Base-by-base conservation (phyloP, 2,329 filamentous ascomycete genomes). In the Scedosporium boydii region DNA sequence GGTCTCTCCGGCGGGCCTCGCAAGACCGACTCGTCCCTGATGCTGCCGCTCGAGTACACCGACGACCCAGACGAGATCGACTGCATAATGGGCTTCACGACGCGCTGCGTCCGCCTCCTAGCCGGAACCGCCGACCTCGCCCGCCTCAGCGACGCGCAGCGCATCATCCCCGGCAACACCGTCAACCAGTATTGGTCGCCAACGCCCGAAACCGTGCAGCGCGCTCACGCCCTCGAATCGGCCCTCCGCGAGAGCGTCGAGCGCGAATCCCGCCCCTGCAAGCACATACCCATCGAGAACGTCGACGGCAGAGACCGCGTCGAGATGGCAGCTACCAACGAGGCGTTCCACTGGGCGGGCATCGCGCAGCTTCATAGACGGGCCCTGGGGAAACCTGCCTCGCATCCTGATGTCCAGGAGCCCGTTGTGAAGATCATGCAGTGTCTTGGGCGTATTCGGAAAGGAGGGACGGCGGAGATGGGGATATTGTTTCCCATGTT, bases 401-500 rank as follows among this genome's bases (percentile, higher is more conserved):
- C 73, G 1, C 83, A 90, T 65, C 70, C 76, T 0, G 80, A 85
- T 23, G 87, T 95, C 0, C 85, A 87, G 67, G 75, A 77, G 10
- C 83, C 84, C 0, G 84, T 93, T 4, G 73, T 78, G 44, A 80
- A 84, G 64, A 88, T 93, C 56, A 76, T 90, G 29, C 75, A 77
- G 1, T 82, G 85, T 38, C 76, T 93, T 64, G 77, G 78, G 23
- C 82, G 81, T 44, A 84, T 95, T 58, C 77, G 84, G 12, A 76
- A 80, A 12, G 87, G 88, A 5, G 87, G 87, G 34, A 86, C 85
- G 16, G 89, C 89, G 0, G 90, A 93, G 72, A 86, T 85, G 7
- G 91, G 89, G 68, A 76, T 90, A 18, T 72, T 95, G 46, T 93
- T 95, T 66, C 90, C 91, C 0, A 86, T 95, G 75, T 95, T 95